Base-by-base conservation (phyloP, 2,329 filamentous ascomycete genomes). In the Penicillium sp. region DNA sequence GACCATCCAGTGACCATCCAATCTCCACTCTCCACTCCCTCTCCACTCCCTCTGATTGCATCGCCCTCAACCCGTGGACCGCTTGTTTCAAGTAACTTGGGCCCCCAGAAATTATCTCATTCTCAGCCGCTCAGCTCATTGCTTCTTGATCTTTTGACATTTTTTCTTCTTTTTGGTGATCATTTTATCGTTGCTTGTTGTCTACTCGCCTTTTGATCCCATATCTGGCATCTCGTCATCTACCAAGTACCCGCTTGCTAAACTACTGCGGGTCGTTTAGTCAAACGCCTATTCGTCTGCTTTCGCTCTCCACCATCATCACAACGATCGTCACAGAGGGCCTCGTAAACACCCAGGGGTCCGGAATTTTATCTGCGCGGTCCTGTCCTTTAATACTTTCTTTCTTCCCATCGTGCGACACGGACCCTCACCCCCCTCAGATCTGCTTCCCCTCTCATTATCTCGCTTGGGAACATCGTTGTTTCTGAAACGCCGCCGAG, bases 401-500 rank as follows among this genome's bases (percentile, higher is more conserved):
- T 24, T 16, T 16, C 33, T 45, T 34, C 7, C 37, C 7, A 34
- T 52, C 44, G 40, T 55, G 58, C 50, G 47, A 61, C 57, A 52
- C 54, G 31, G 36, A 16, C 19, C 39, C 33, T 49, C 42, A 34
- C 43, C 48, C 43, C 48, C 43, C 36, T 45, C 34, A 10, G 29
- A 51, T 14, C n/a, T 37, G 40, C 11, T 37, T 16, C 42, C 23
- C 39, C 28, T 52, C 54, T 51, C 51, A 45, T 57, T 45, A 55
- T 52, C 33, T 53, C 51, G 29, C 29, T 48, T 49, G 47, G 26
- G 28, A 40, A 26, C 31, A 34, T 31, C 43, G 31, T 29, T 47
- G 36, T 52, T 54, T 56, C 54, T 65, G 63, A 64, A 65, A 65
- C 62, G 31, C 19, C 46, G 56, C 58, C 56, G 51, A 62, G 62